Percentiles rank a stretch among this genome's conserved stretches.
phyloP scores from a whole-genome alignment of 495 filamentous ascomycete species.

The Cercophora sp. region DNA sequence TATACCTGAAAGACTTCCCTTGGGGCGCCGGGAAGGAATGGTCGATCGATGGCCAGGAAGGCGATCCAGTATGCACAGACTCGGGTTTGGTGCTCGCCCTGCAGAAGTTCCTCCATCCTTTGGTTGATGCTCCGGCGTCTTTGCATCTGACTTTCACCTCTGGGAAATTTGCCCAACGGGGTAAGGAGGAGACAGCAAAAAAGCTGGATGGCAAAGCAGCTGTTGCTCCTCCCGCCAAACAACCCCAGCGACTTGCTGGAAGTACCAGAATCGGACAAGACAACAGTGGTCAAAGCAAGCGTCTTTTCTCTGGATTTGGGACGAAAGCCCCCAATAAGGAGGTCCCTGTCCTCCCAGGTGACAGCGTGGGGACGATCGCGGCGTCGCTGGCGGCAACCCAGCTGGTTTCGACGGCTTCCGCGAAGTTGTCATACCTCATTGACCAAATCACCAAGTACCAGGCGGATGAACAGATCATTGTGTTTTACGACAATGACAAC shows the following conservation, averaged over 20 bases:
- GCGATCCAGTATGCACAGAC: constrained; percentile 37
- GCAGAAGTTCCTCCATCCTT: constrained; percentile 36
- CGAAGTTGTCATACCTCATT: constrained; percentile 83
- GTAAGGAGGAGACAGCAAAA: constrained; percentile 28
- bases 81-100: constrained; percentile 35
- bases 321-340: constrained; percentile 8
- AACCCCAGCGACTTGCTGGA: constrained; percentile 29
- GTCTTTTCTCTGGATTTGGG: constrained; percentile 22
- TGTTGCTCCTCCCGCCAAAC: background rate
- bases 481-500: constrained; percentile 90
- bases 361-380: constrained; percentile 23
- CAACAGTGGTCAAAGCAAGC: constrained; percentile 19
- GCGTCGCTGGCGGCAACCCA: constrained; percentile 56
- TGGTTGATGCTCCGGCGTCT: constrained; percentile 33
- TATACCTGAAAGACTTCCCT: constrained; percentile 63
- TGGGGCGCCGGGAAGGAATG: constrained; percentile 52
- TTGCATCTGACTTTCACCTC: constrained; percentile 34
- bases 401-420: constrained; percentile 76
- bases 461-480: constrained; percentile 73
- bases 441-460: constrained; percentile 65
- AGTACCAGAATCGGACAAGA: constrained; percentile 35
- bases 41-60: constrained; percentile 52
- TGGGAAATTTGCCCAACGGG: constrained; percentile 33
- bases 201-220: constrained; percentile 18
- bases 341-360: background rate